A percentile compares a stretch with the other conserved stretches of the same genome.
Evolutionary conservation across 2,329 filamentous ascomycete genomes (phyloP).

Genomic region (Blastomyces parvus): DNA sequence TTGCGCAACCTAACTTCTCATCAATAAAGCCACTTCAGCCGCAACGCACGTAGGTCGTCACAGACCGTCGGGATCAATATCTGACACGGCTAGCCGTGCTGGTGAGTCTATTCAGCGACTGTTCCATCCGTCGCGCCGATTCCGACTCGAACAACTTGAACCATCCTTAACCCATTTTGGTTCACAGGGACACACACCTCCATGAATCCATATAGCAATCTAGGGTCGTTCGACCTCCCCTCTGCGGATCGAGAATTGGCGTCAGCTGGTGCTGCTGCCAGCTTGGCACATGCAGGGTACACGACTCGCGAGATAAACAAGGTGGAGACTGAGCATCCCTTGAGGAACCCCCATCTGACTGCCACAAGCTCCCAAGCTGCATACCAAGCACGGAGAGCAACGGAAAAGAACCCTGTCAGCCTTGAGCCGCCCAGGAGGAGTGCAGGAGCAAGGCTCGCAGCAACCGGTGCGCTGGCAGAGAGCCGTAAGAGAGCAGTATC

Average conservation of each 20-base stretch:
- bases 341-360: constrained; percentile 52
- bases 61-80: background rate
- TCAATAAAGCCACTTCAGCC: background rate
- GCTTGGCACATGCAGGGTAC: constrained; percentile 58
- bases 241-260: constrained; percentile 44
- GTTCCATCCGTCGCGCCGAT: background rate
- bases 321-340: constrained; percentile 46
- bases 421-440: constrained; percentile 25
- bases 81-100: background rate
- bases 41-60: background rate
- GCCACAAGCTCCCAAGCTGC: constrained; percentile 62
- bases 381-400: constrained; percentile 44
- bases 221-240: constrained; percentile 64
- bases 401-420: background rate
- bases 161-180: background rate
- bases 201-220: background rate
- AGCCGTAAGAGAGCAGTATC: constrained; percentile 54
- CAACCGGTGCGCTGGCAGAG: constrained; percentile 59
- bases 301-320: constrained; percentile 52
- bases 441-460: constrained; percentile 58
- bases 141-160: background rate
- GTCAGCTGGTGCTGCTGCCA: constrained; percentile 61
- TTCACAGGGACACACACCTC: background rate
- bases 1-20: background rate
- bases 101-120: background rate